Evolutionary conservation across 2,329 filamentous ascomycete genomes (phyloP).

Genomic region (Nemania sp.): DNA sequence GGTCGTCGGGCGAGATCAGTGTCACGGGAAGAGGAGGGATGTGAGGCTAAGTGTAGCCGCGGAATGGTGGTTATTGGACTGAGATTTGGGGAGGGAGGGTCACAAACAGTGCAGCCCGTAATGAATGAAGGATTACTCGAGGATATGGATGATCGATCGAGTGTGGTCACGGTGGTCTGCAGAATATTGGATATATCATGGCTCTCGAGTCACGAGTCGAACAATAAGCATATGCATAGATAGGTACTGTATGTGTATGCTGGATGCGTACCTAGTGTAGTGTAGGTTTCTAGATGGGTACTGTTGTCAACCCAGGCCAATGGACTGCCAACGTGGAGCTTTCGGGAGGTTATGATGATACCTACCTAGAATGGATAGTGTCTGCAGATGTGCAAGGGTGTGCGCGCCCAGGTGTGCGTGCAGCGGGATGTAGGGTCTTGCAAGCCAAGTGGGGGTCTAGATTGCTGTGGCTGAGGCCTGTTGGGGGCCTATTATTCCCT

Average conservation of each 20-base stretch:
- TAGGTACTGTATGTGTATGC: too few relatives aligned
- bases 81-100: not conserved
- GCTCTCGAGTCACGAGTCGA: slow-evolving; percentile 12
- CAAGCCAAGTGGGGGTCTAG: too few relatives aligned
- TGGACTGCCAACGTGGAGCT: not conserved
- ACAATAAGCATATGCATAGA: not conserved
- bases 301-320: not conserved
- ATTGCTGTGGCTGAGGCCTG: too few relatives aligned
- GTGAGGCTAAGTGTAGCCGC: slow-evolving; percentile 37
- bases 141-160: too few relatives aligned
- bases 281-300: too few relatives aligned
- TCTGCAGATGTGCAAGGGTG: too few relatives aligned
- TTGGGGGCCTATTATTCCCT: too few relatives aligned
- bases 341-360: slow-evolving; percentile 4
- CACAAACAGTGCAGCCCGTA: not conserved
- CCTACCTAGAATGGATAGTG: not conserved
- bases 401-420: too few relatives aligned
- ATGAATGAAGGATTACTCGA: too few relatives aligned
- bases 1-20: slow-evolving; percentile 42
- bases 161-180: slow-evolving; percentile 18
- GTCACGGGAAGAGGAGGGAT: slow-evolving; percentile 51
- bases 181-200: slow-evolving; percentile 16
- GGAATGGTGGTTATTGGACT: slow-evolving; percentile 44
- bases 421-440: too few relatives aligned
- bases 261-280: too few relatives aligned